A percentile compares a stretch with the other conserved stretches of the same genome.
These are phyloP conservation scores for Xerocomellus intermedius DNA, from an alignment of 768 basidiomycete species.

Conservation along the genomic window DNA sequence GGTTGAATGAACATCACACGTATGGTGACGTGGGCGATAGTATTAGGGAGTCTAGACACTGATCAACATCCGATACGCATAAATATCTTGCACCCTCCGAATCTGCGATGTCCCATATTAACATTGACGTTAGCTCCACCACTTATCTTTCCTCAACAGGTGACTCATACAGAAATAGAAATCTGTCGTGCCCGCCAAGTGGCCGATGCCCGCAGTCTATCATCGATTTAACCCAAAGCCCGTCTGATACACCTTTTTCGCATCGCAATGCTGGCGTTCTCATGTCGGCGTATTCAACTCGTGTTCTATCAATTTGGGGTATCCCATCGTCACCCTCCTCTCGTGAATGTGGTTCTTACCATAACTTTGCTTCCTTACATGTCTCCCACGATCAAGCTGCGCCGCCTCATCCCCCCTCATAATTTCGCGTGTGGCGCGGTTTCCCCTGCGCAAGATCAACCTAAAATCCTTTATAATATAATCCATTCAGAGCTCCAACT, in stretches of 20 bases:
- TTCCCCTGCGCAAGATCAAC: background rate
- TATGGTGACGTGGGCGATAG: too few species aligned
- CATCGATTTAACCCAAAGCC: background rate
- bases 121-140: background rate
- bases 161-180: background rate
- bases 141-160: too few species aligned
- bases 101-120: background rate
- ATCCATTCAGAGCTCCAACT: background rate
- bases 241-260: background rate
- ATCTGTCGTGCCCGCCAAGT: background rate
- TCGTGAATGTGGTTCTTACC: background rate
- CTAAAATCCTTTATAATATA: background rate
- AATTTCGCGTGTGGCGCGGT: too few species aligned
- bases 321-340: background rate
- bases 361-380: background rate
- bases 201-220: background rate
- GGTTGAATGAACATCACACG: too few species aligned
- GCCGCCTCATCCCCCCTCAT: too few species aligned
- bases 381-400: background rate
- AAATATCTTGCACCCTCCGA: constrained; percentile 3
- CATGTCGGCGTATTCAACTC: background rate
- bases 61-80: background rate
- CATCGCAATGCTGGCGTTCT: too few species aligned
- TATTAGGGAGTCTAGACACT: too few species aligned
- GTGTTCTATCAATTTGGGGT: background rate